phyloP scores from a whole-genome alignment of 2,329 filamentous ascomycete genomes.

The Penicillium olsonii region DNA sequence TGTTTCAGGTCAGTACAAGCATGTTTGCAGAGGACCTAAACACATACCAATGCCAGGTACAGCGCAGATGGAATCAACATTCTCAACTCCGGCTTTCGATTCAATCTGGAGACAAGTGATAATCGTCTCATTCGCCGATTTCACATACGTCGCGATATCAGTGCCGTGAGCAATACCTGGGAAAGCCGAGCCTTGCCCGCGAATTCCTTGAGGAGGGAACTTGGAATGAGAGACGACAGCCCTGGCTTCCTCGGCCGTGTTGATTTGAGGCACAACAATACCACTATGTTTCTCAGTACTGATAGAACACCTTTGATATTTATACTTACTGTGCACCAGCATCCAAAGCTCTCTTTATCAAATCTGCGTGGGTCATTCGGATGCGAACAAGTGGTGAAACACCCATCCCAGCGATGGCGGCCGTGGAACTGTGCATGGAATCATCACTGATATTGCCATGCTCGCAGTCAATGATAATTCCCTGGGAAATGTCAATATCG shows the following conservation, averaged over 20 bases:
- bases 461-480: constrained; percentile 28
- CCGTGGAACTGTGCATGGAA: constrained; percentile 24
- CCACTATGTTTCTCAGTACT: too few species aligned
- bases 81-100: constrained; percentile 39
- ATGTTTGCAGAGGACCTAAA: background rate
- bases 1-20: background rate
- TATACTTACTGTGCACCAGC: constrained; percentile 33
- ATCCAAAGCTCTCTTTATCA: constrained; percentile 30
- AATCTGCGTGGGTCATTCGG: constrained; percentile 19
- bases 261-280: constrained; percentile 43
- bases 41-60: constrained; percentile 36
- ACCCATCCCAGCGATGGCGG: constrained; percentile 25
- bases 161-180: constrained; percentile 33
- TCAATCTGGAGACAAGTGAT: constrained; percentile 43
- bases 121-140: constrained; percentile 34
- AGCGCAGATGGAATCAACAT: constrained; percentile 43
- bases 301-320: too few species aligned
- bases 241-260: constrained; percentile 52
- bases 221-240: constrained; percentile 26
- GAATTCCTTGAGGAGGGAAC: constrained; percentile 31
- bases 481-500: background rate
- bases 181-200: constrained; percentile 29
- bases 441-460: constrained; percentile 29
- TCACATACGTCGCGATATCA: constrained; percentile 31
- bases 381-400: constrained; percentile 29